phyloP scores from a whole-genome alignment of 2,329 filamentous ascomycete species.

The Ophiostoma australiae region DNA sequence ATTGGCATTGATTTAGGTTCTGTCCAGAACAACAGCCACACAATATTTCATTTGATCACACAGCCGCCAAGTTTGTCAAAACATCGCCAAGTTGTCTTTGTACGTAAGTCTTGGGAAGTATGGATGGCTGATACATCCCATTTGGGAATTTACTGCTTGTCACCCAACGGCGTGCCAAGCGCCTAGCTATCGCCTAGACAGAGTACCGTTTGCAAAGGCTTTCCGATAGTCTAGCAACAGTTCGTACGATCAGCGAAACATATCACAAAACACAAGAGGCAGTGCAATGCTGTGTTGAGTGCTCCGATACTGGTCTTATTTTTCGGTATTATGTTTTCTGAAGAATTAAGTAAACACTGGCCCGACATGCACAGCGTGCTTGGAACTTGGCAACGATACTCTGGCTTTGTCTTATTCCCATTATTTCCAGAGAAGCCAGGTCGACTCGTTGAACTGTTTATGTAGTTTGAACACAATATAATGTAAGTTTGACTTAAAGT shows the following conservation, averaged over 20 bases:
- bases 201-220: not conserved
- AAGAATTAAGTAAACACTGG: not conserved
- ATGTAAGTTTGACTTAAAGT: no score
- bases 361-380: not conserved
- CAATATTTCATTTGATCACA: not conserved
- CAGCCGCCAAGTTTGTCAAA: not conserved
- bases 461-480: no score
- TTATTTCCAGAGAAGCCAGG: not conserved
- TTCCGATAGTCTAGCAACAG: not conserved
- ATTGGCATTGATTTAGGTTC: not conserved
- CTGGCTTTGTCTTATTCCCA: not conserved
- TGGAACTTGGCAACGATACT: not conserved
- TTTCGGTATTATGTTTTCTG: no score
- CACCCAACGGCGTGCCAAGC: not conserved
- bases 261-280: slow-evolving; percentile 1
- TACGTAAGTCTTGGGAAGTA: not conserved
- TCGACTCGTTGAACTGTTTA: not conserved
- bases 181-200: not conserved
- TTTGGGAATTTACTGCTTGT: not conserved
- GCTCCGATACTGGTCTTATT: no score
- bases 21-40: not conserved
- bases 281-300: not conserved
- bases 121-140: not conserved
- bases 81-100: not conserved
- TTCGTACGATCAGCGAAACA: not conserved